Base-by-base conservation (phyloP, 306 rosid species). In the Fragaria nilgerrensis region DNA sequence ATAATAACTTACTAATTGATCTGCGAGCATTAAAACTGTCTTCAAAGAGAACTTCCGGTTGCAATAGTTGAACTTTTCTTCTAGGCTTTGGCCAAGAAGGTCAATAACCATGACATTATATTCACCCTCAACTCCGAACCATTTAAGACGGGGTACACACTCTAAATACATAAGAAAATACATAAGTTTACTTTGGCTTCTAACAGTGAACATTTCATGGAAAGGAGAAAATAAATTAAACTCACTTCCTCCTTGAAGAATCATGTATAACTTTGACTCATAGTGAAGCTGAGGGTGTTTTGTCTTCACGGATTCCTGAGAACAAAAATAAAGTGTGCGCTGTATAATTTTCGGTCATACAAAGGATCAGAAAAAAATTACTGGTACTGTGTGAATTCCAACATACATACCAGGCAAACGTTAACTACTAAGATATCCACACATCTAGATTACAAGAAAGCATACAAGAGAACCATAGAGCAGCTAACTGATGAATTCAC, bases 181-280 rank as follows among this genome's bases (percentile, higher is more conserved):
- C 48, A 76, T n/a, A 7, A 25, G 2, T 32, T 37, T 8, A 53
- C 20, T 53, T 73, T 9, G 59, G 29, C 61, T 11, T 72, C 19
- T 25, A 48, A 34, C 29, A 44, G 20, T 53, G 3, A 17, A 55
- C 4, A 49, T 47, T 44, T 19, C 50, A 66, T 61, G 75, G 70
- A 67, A 74, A 76, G 68, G 55, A 17, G 61, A 29, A 52, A 43
- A 20, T 11, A 23, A 7, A 47, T 34, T 23, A 75, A 83, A 88
- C 98, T 55, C 81, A 95, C 98, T 92, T 84, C 98, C 98, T 83
- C 98, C 98, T 85, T 95, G 97, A 70, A 95, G 98, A 86, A 95
- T 96, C 93, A 89, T 84, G 83, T 95, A 95, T 83, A 95, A 82
- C 81, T 92, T 95, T 68, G 98, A 92, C 88, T 95, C 98, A 78